These are phyloP conservation scores for Backusella luteola DNA, from an alignment of 192 early-diverging fungal genomes.

Conservation along the genomic window DNA sequence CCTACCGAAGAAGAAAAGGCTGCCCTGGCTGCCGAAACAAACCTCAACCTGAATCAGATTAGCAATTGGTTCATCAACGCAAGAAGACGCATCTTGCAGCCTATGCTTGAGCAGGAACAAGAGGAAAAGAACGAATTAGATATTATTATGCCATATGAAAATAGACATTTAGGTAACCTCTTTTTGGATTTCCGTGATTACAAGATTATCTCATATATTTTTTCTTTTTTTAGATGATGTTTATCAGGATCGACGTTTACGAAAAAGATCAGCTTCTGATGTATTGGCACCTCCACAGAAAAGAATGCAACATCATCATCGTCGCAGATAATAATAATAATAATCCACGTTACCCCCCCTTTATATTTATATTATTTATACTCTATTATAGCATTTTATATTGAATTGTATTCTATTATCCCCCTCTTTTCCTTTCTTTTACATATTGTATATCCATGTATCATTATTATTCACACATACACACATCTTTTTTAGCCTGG, in stretches of 20 bases:
- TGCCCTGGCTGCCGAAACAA: constrained; percentile 39
- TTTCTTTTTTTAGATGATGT: constrained; percentile 5
- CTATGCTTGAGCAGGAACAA: constrained; percentile 42
- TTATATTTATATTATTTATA: neutral
- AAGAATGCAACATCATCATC: neutral
- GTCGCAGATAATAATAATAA: neutral
- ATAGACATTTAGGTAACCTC: constrained; percentile 2
- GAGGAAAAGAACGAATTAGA: constrained; percentile 19
- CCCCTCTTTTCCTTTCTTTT: neutral
- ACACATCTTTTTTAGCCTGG: neutral
- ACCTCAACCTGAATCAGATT: constrained; percentile 51
- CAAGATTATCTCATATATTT: neutral
- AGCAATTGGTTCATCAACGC: constrained; percentile 64
- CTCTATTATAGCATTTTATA: neutral
- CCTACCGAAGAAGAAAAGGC: constrained; percentile 51
- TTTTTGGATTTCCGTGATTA: neutral
- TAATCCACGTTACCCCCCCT: neutral
- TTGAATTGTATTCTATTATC: constrained; percentile 8
- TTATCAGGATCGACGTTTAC: neutral
- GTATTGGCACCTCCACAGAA: neutral
- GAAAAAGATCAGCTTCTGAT: constrained; percentile 12
- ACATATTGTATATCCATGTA: neutral
- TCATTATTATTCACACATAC: neutral
- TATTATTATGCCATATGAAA: constrained; percentile 18
- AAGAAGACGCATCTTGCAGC: constrained; percentile 47